phyloP scores from a whole-genome alignment of 139 green algal species.

The Deuterostichococcus epilithicus region DNA sequence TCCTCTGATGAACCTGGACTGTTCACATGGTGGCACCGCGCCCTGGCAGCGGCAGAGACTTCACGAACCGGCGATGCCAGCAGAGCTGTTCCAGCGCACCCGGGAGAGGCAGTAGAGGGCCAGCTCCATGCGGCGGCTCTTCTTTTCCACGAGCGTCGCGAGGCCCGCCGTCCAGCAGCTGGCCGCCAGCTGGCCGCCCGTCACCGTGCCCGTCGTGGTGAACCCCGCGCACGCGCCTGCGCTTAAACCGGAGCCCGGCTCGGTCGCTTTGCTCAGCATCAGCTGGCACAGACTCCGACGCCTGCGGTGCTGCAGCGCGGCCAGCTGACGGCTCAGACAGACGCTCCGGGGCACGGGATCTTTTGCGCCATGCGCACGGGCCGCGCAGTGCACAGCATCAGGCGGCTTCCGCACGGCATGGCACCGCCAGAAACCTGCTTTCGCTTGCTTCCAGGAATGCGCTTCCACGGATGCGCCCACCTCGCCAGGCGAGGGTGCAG shows the following conservation, averaged over 20 bases:
- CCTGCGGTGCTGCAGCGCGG: too few species aligned
- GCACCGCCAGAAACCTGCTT: too few species aligned
- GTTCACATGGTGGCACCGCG: background rate
- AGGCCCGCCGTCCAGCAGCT: constrained; percentile 55
- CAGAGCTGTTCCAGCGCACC: constrained; percentile 15
- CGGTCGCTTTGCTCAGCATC: background rate
- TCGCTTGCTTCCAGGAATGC: too few species aligned
- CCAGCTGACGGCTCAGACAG: too few species aligned
- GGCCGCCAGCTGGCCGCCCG: constrained; percentile 41
- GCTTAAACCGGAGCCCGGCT: background rate
- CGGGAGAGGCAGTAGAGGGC: constrained; percentile 79
- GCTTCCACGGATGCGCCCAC: too few species aligned
- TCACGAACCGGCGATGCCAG: background rate
- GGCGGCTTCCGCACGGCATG: constrained; percentile 30
- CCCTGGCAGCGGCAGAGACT: background rate
- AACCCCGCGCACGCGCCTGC: constrained; percentile 21
- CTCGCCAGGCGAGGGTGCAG: constrained; percentile 74
- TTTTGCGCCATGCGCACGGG: too few species aligned
- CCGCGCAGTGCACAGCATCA: constrained; percentile 2
- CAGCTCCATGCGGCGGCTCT: constrained; percentile 90
- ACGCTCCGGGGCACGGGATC: too few species aligned
- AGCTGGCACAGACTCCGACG: background rate
- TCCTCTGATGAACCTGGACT: too few species aligned
- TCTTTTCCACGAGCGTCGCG: constrained; percentile 87
- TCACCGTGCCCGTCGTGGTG: constrained; percentile 30